Conservation (phyloP, 305 asterid genomes). For the Fraxinus dipetala region DNA sequence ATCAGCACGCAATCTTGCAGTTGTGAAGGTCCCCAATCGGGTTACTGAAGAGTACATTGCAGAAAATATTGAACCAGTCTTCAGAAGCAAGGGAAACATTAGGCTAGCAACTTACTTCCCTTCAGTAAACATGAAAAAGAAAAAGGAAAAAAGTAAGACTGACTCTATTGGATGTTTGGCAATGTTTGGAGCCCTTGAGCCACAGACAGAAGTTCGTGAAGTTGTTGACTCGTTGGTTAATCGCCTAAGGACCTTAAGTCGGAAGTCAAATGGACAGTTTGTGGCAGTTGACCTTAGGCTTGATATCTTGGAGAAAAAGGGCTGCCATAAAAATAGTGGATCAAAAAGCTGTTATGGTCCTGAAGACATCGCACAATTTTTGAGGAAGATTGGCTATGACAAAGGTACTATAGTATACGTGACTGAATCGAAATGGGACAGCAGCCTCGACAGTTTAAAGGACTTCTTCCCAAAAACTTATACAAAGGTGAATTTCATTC, state of each 20-base stretch:
- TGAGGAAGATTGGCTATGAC: slow-evolving; percentile 76
- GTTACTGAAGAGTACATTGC: slow-evolving; percentile 70
- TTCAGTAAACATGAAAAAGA: slow-evolving; percentile 81
- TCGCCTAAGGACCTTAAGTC: slow-evolving; percentile 70
- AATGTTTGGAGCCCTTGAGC: slow-evolving; percentile 83
- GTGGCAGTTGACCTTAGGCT: slow-evolving; percentile 43
- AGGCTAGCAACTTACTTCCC: slow-evolving; percentile 88
- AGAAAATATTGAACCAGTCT: slow-evolving; percentile 65
- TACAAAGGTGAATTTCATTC: slow-evolving; percentile 59
- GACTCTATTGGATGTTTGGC: slow-evolving; percentile 80
- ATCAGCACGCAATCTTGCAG: slow-evolving; percentile 63
- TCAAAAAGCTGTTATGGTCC: slow-evolving; percentile 56
- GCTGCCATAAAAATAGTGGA: slow-evolving; percentile 50
- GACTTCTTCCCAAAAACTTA: slow-evolving; percentile 81
- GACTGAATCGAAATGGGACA: slow-evolving; percentile 88
- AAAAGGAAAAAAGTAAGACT: slow-evolving; percentile 33
- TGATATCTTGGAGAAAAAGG: slow-evolving; percentile 80
- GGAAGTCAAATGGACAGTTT: slow-evolving; percentile 55
- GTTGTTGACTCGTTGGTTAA: slow-evolving; percentile 80
- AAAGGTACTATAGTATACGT: slow-evolving; percentile 78
- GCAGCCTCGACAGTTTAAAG: slow-evolving; percentile 78
- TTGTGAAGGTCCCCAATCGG: slow-evolving; percentile 83
- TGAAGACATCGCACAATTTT: slow-evolving; percentile 68
- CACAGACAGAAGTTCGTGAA: slow-evolving; percentile 71
- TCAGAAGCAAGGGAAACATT: slow-evolving; percentile 70